Base-by-base conservation (phyloP, 768 basidiomycete species). In the Leucosporidium yakuticum region DNA sequence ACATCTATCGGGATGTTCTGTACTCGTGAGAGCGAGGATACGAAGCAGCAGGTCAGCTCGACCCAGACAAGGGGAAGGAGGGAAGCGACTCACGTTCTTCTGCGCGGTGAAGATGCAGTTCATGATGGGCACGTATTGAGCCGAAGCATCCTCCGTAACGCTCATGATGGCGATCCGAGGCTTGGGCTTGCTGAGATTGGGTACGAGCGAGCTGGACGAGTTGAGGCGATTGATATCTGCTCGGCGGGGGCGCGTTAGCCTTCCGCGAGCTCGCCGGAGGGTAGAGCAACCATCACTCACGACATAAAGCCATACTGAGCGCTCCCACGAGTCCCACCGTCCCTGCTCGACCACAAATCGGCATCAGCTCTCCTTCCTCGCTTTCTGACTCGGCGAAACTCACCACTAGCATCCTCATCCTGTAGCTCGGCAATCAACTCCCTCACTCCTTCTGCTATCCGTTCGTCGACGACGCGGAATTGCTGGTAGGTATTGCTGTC, bases 71-170 rank as follows among this genome's bases (percentile, higher is more conserved):
- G 29, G 36, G 31, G 7, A 56, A 47, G 31, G 29, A 5, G 4
- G 11, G 21, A 47, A 29, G 21, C 1, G 34, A 60, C 70, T 73
- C 70, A 90, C 95, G 73, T 92, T 83, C 81, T 99, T 99, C 79
- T 99, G 96, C 7, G 96, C 96, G 23, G 94, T 93, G 80, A 99
- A 99, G 59, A 98, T 98, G 63, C 93, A 88, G 77, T 98, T 98
- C 96, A 99, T 99, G 77, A 98, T 87, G 31, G 95, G 91, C 59
- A 98, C 95, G 79, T 99, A 99, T 15, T 93, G 91, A 12, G 87
- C 84, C 14, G 90, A 88, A 34, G 88, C 83, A 79, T 95, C 90
- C 21, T 91, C 90, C 17, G 94, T 95, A 63, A 96, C 92, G 50
- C 92, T 94, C 62, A 99, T 82, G 70, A 98, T 82, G 60, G 88